phyloP scores from a whole-genome alignment of 768 basidiomycete genomes.

The Filobasidium floriforme region DNA sequence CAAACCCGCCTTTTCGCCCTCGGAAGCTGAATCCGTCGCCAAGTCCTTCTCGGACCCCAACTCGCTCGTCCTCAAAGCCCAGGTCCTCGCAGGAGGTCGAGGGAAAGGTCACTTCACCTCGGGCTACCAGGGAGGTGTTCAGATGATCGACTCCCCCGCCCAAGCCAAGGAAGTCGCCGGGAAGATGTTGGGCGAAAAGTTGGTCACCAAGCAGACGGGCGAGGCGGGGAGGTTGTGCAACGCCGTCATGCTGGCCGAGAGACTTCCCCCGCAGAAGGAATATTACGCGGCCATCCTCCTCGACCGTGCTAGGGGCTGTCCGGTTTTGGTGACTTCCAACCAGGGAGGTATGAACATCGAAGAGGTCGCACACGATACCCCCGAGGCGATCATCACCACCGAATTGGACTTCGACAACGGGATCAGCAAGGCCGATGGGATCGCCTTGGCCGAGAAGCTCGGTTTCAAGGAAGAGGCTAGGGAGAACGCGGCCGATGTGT shows the following conservation, averaged over 20 bases:
- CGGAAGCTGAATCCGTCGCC: slow-evolving; percentile 84
- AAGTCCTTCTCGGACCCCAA: slow-evolving; percentile 70
- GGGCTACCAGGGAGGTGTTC: slow-evolving; percentile 95
- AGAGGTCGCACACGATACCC: slow-evolving; percentile 94
- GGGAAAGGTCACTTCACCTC: slow-evolving; percentile 91
- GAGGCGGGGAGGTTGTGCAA: slow-evolving; percentile 87
- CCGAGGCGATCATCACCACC: slow-evolving; percentile 87
- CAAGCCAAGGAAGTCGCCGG: slow-evolving; percentile 77
- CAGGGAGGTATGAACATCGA: slow-evolving; percentile 99
- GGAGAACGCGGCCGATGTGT: slow-evolving; percentile 82
- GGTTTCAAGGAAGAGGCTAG: slow-evolving; percentile 73
- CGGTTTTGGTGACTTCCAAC: slow-evolving; percentile 83
- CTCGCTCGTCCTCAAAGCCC: slow-evolving; percentile 87
- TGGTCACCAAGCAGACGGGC: slow-evolving; percentile 99
- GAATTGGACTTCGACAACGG: slow-evolving; percentile 80
- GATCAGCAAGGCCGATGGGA: slow-evolving; percentile 62
- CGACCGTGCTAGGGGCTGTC: slow-evolving; percentile 78
- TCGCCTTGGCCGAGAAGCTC: slow-evolving; percentile 75
- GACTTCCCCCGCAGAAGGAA: slow-evolving; percentile 85
- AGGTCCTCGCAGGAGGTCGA: slow-evolving; percentile 95
- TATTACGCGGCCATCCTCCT: slow-evolving; percentile 97
- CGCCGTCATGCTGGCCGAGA: slow-evolving; percentile 97
- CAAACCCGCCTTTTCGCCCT: slow-evolving; percentile 71
- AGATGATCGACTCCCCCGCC: slow-evolving; percentile 77
- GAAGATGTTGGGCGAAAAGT: slow-evolving; percentile 88